Evolutionary conservation across 169 alveolate genomes (phyloP).

Genomic region (Cyclospora cayetanensis): DNA sequence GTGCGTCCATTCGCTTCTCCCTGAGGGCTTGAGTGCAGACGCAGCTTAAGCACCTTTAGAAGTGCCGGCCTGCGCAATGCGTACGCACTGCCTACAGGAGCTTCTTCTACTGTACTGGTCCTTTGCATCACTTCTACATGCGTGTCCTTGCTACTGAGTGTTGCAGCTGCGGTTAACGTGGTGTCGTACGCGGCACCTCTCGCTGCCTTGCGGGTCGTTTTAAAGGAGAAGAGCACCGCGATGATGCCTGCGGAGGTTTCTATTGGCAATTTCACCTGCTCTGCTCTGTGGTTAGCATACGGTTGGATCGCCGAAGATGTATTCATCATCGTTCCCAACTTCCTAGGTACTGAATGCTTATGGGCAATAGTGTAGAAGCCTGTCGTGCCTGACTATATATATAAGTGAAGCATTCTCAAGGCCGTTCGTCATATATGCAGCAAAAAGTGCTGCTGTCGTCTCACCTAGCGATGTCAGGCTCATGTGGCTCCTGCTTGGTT

Average conservation of each 20-base stretch:
- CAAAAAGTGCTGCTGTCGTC: not conserved
- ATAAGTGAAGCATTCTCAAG: not conserved
- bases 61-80: no score
- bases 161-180: conserved; percentile 64
- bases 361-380: not conserved
- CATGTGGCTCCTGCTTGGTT: not conserved
- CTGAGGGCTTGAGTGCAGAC: no score
- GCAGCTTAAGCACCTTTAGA: no score
- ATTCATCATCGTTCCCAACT: conserved; percentile 60
- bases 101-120: not conserved
- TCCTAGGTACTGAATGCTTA: not conserved
- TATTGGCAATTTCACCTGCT: conserved; percentile 23
- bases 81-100: not conserved
- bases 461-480: not conserved
- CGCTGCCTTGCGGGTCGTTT: conserved; percentile 50
- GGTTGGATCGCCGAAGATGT: conserved; percentile 54
- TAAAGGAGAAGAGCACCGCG: conserved; percentile 62
- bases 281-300: conserved; percentile 49
- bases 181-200: conserved; percentile 55
- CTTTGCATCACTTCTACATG: no score
- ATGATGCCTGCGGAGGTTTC: conserved; percentile 61
- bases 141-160: not conserved
- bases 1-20: no score
- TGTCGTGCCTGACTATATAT: not conserved
- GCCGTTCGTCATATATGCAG: not conserved